Base-by-base conservation (phyloP, 208 protist species). In the Porcisia hertigi region DNA sequence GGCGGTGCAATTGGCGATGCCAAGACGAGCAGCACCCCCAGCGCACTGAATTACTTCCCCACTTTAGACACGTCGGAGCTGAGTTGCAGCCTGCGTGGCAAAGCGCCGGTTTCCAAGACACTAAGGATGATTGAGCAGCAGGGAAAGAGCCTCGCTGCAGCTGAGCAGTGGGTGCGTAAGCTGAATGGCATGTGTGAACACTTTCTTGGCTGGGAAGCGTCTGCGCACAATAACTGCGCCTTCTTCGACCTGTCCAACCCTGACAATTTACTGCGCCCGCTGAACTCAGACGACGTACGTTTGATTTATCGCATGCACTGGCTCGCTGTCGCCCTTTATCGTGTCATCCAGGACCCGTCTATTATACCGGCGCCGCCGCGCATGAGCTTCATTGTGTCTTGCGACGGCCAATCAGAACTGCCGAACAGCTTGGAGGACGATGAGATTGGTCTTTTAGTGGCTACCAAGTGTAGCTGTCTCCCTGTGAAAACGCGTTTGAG, bases 401-500 rank as follows among this genome's bases (percentile, higher is more conserved):
- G 49, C 39, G 76, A 78, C 57, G 64, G 69, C 57, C 65, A 76
- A 43, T 52, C 25, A 63, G 49, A 55, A 52, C 41, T 73, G 20
- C 39, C 69, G 2, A 62, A 81, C 62, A 65, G 73, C 6, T 70
- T 73, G 1, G 81, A 86, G 73, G 83, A 90, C 69, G 80, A 71
- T 63, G 85, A 92, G 55, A 81, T 92, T 45, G 78, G 77, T 1
- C 60, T 92, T 34, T 65, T 80, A 14, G 75, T 89, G 30, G 88
- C 85, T 18, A 90, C 85, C 67, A 84, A 85, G 79, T 86, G 77
- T 81, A 90, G 85, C 69, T 92, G 84, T 77, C 80, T 92, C 18
- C 88, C 88, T 0, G 77, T 82, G 57, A 77, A 80, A 55, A 70
- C 76, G 45, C 71, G 83, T 52, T 79, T 90, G 57, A 65, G 64